phyloP scores from a whole-genome alignment of 2,329 filamentous ascomycete genomes.

The Ceratocystis variospora region DNA sequence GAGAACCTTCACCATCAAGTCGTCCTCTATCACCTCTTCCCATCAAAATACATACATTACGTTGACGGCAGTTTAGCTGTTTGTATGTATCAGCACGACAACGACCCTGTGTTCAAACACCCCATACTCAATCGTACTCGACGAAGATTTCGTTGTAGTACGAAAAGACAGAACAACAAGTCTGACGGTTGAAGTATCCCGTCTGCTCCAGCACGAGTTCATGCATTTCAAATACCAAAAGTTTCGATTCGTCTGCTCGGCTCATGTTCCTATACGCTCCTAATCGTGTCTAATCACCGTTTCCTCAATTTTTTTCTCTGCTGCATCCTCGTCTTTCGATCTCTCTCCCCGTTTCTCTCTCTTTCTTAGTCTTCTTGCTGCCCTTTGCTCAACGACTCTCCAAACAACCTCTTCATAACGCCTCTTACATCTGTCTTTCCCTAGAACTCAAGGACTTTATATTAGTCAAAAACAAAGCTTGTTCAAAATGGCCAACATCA shows the following conservation, averaged over 20 bases:
- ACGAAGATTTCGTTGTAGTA: constrained; percentile 17
- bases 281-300: constrained; percentile 21
- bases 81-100: constrained; percentile 98
- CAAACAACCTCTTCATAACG: neutral
- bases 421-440: neutral
- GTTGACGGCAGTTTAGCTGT: constrained; percentile 25
- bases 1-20: constrained; percentile 7
- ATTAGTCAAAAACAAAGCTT: constrained; percentile 5
- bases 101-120: constrained; percentile 83
- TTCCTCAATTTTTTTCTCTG: constrained; percentile 25
- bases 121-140: constrained; percentile 38
- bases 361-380: constrained; percentile 15
- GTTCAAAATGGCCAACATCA: constrained; percentile 87
- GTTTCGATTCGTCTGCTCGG: constrained; percentile 30
- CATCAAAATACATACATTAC: constrained; percentile 20
- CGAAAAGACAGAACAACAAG: constrained; percentile 22
- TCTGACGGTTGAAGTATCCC: constrained; percentile 69
- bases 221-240: constrained; percentile 42
- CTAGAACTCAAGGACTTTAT: constrained; percentile 10
- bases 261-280: constrained; percentile 21
- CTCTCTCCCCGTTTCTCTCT: constrained; percentile 14
- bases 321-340: constrained; percentile 21
- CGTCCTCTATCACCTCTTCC: constrained; percentile 11
- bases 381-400: neutral
- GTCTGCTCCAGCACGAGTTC: constrained; percentile 41